Conservation (phyloP, 768 basidiomycete genomes). For the Podaxis sp. region DNA sequence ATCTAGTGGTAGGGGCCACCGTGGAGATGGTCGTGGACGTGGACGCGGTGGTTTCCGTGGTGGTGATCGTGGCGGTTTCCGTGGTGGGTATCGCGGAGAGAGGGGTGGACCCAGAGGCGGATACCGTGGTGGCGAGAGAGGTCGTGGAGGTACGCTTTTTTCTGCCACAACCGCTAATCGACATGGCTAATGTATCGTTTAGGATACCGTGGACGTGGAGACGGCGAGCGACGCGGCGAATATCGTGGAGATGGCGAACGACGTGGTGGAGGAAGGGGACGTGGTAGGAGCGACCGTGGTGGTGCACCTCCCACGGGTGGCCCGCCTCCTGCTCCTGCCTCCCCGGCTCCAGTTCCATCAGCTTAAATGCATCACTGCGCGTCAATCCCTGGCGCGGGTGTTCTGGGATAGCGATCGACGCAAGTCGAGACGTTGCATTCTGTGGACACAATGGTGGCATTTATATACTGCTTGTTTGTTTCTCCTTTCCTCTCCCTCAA, state of each 20-base stretch:
- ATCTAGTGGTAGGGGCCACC: background rate
- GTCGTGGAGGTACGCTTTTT: conserved; percentile 28
- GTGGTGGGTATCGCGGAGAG: conserved; percentile 26
- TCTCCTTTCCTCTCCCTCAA: background rate
- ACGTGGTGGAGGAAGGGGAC: conserved; percentile 31
- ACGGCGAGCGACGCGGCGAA: conserved; percentile 38
- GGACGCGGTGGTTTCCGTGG: conserved; percentile 35
- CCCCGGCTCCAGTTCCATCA: conserved; percentile 3
- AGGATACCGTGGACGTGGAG: conserved; percentile 32
- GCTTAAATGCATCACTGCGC: background rate
- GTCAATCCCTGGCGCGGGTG: background rate
- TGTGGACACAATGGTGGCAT: conserved; percentile 1
- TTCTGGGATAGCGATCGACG: background rate
- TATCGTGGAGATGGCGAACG: conserved; percentile 50
- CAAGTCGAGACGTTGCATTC: background rate
- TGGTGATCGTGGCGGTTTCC: conserved; percentile 22
- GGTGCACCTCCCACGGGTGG: background rate
- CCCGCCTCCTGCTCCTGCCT: background rate
- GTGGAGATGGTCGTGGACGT: conserved; percentile 47
- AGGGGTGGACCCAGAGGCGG: conserved; percentile 36
- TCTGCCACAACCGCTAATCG: background rate
- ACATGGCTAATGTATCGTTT: background rate
- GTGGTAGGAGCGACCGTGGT: conserved; percentile 2
- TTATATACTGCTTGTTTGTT: conserved; percentile 5
- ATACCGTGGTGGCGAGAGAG: conserved; percentile 26